Evolutionary conservation across 2,329 filamentous ascomycete genomes (phyloP), one percentile per base, ranked within the genome.

Genomic region (Colletotrichum filicis): DNA sequence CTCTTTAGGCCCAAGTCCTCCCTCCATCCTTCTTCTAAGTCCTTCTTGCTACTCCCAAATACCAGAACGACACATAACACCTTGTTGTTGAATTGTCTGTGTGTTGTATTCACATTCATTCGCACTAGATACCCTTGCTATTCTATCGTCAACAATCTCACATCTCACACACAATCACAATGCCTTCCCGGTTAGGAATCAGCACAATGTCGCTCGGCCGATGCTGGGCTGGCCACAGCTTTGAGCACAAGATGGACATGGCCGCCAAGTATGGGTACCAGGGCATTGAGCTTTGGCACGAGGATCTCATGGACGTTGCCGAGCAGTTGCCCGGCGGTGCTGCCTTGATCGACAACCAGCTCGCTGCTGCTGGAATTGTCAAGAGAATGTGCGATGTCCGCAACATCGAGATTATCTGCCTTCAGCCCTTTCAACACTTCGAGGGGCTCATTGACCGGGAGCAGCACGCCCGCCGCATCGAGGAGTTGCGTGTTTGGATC

Each of bases 401-500:
- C 30, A 81, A 79, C 37, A 86, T 94, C 26, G 77, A 83, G 11
- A 89, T 94, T 76, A 86, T 94, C 76, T 92, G 90, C 74, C 86
- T 95, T 0, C 93, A 95, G 78, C 94, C 94, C 0, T 95, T 96
- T 79, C 89, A 90, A 84, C 90, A 94, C 82, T 95, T 93, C 82
- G 94, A 95, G 76, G 94, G 94, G 1, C 86, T 95, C 0, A 73
- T 91, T 6, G 90, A 95, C 80, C 86, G 92, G 11, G 76, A 81
- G 19, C 85, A 88, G 71, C 92, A 93, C 77, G 81, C 82, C 1
- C 81, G 85, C 30, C 85, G 91, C 4, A 82, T 95, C 35, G 84
- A 89, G 22, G 89, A 94, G 76, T 86, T 96, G 26, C 83, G 87
- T 12, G 84, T 92, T 26, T 96, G 93, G 94, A 91, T 95, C 75